Evolutionary conservation across 148 eudicot genomes (phyloP).

Genomic region (Rhododendron molle): DNA sequence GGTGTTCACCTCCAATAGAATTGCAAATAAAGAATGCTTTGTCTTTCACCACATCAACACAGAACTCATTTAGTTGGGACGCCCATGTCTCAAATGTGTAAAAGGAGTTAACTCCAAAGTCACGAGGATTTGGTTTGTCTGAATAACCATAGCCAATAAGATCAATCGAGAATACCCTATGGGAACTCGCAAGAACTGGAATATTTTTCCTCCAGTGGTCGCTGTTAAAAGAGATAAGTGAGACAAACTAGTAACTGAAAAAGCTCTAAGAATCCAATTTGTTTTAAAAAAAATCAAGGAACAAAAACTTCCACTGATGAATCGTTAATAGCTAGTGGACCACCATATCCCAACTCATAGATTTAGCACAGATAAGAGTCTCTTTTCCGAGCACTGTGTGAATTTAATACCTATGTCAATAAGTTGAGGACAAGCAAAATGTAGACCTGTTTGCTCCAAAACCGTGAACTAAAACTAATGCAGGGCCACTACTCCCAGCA

Average conservation of each 20-base stretch:
- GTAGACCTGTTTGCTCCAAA: constrained; percentile 98
- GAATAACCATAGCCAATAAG: constrained; percentile 98
- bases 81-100: constrained; percentile 96
- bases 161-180: constrained; percentile 85
- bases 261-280: not conserved
- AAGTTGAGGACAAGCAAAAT: constrained; percentile 28
- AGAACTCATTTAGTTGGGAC: constrained; percentile 87
- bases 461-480: constrained; percentile 81
- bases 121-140: constrained; percentile 88
- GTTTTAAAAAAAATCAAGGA: not conserved
- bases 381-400: constrained; percentile 4
- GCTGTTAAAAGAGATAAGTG: constrained; percentile 33
- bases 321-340: not conserved
- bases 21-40: constrained; percentile 90
- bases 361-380: not conserved
- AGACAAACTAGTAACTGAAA: not conserved
- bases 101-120: constrained; percentile 49
- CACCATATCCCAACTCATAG: not conserved
- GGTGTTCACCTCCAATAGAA: constrained; percentile 80
- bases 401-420: constrained; percentile 31
- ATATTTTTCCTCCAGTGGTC: constrained; percentile 98
- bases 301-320: not conserved
- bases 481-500: constrained; percentile 73
- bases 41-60: constrained; percentile 66
- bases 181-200: constrained; percentile 63